Evolutionary conservation across 768 basidiomycete genomes (phyloP).

Genomic region (Rhodotorula graminis): DNA sequence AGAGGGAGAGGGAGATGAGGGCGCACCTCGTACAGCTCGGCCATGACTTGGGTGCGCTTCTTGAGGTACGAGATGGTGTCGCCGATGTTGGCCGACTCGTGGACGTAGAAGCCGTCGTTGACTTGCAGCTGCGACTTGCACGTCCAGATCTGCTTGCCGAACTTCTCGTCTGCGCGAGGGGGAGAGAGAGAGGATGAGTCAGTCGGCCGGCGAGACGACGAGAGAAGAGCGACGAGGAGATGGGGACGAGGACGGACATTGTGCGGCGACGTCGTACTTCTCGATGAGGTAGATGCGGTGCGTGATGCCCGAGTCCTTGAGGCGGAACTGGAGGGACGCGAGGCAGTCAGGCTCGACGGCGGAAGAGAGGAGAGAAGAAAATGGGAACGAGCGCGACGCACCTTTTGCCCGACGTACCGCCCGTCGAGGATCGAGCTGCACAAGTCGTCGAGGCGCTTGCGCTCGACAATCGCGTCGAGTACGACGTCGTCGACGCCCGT

Average conservation of each 20-base stretch:
- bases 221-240: neutral
- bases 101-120: constrained; percentile 49
- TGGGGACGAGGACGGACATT: constrained; percentile 13
- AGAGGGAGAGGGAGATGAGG: neutral
- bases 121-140: constrained; percentile 49
- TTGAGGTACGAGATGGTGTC: constrained; percentile 48
- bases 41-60: constrained; percentile 47
- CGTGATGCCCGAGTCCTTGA: constrained; percentile 47
- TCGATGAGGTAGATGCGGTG: constrained; percentile 50
- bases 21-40: constrained; percentile 39
- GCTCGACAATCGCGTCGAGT: constrained; percentile 51
- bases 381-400: constrained; percentile 46
- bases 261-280: constrained; percentile 40
- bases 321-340: constrained; percentile 42
- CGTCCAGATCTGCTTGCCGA: constrained; percentile 46
- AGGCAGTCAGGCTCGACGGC: neutral
- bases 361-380: neutral
- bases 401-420: constrained; percentile 48
- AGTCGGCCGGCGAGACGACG: too few species aligned
- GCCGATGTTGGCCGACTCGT: constrained; percentile 46
- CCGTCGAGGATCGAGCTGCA: constrained; percentile 48
- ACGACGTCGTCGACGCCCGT: constrained; percentile 48
- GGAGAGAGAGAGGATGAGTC: neutral
- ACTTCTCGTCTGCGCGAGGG: constrained; percentile 41
- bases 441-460: constrained; percentile 51